Conservation (phyloP, 2,329 filamentous ascomycete species). For the Neonectria coccinea region DNA sequence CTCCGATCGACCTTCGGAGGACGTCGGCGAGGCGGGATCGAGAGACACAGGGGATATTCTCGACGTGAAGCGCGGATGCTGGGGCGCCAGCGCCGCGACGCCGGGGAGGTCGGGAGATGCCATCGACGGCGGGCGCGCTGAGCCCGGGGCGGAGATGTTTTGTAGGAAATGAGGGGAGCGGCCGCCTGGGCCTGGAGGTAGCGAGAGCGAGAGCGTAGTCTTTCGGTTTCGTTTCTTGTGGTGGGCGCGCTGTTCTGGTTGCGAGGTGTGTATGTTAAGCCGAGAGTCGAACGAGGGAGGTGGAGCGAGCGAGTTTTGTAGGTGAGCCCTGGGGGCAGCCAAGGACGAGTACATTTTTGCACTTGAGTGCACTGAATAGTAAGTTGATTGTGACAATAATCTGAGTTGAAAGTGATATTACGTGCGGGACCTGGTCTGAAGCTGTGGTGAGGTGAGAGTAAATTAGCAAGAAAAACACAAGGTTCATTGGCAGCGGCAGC, state of each 20-base stretch:
- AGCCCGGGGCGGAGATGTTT: not conserved
- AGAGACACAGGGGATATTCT: not conserved
- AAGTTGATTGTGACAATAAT: not conserved
- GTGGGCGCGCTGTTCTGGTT: not conserved
- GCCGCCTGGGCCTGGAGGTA: not conserved
- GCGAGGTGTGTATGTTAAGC: not conserved
- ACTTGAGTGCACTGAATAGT: not conserved
- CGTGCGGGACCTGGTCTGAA: not conserved
- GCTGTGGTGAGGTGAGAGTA: not conserved
- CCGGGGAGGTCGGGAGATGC: not conserved
- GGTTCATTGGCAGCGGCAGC: not conserved
- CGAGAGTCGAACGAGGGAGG: not conserved
- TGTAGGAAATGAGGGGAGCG: not conserved
- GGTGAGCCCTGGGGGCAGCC: not conserved
- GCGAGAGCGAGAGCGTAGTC: not conserved
- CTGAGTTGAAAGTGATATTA: not conserved
- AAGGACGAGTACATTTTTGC: not conserved
- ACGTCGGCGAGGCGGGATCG: slow-evolving; percentile 2
- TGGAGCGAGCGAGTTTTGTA: not conserved
- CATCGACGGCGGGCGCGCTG: not conserved
- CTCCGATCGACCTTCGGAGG: not conserved
- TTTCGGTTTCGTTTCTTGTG: not conserved
- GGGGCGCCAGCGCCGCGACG: not conserved
- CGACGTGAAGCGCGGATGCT: not conserved
- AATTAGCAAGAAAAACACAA: not conserved